These are phyloP conservation scores for Pochonia chlamydosporia DNA, from an alignment of 2,329 filamentous ascomycete species.

Conservation along the genomic window DNA sequence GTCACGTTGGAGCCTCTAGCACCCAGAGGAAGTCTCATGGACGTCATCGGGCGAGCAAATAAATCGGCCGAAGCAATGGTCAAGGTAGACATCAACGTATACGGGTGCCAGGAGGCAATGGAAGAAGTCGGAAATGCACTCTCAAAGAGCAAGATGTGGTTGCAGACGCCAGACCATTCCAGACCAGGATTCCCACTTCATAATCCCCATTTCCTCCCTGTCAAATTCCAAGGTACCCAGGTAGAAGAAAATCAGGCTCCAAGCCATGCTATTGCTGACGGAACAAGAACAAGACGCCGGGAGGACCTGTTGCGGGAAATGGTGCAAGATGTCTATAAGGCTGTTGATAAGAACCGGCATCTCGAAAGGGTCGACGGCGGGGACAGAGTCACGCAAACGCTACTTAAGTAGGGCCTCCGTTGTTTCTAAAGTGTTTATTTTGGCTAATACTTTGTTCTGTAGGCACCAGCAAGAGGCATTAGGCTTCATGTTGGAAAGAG, in stretches of 20 bases:
- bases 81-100: constrained; percentile 30
- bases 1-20: background rate
- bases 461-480: constrained; percentile 34
- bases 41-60: constrained; percentile 17
- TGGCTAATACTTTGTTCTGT: background rate
- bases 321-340: constrained; percentile 29
- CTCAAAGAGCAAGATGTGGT: background rate
- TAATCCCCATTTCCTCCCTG: background rate
- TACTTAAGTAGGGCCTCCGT: constrained; percentile 20
- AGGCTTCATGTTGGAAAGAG: constrained; percentile 31
- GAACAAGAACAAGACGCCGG: background rate
- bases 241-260: background rate
- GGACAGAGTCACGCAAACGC: constrained; percentile 13
- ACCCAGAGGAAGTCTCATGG: background rate
- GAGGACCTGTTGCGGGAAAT: constrained; percentile 17
- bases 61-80: constrained; percentile 23
- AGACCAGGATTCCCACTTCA: background rate
- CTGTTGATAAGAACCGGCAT: constrained; percentile 15
- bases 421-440: too few relatives aligned
- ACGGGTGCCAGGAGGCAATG: constrained; percentile 20
- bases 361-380: background rate
- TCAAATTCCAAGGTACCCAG: background rate
- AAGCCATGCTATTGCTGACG: constrained; percentile 13
- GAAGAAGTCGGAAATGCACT: constrained; percentile 8
- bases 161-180: background rate